Conservation (phyloP, 192 early-diverging fungal species). For the Piromyces finnis region DNA sequence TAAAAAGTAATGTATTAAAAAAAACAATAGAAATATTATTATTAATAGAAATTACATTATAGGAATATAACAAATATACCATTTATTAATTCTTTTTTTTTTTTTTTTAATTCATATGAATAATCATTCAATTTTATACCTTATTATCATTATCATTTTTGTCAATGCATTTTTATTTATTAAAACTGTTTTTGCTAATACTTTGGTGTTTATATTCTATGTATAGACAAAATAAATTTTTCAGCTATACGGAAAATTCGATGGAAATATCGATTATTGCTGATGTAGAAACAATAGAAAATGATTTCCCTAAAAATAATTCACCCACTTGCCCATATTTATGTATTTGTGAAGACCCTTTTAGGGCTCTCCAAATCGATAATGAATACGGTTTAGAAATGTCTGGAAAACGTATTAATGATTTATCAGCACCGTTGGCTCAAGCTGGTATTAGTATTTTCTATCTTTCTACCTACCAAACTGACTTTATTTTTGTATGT, state of each 20-base stretch:
- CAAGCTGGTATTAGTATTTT: conserved; percentile 49
- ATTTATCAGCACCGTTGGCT: conserved; percentile 30
- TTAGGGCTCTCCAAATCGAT: conserved; percentile 47
- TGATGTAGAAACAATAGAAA: conserved; percentile 24
- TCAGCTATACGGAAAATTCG: conserved; percentile 48
- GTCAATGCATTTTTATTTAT: too few species aligned
- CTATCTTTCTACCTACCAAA: conserved; percentile 57
- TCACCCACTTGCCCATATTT: conserved; percentile 15
- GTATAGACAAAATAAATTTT: conserved; percentile 28
- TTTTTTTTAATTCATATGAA: too few species aligned
- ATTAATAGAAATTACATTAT: too few species aligned
- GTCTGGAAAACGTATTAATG: conserved; percentile 39
- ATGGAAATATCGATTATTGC: conserved; percentile 48
- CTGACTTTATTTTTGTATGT: conserved; percentile 51
- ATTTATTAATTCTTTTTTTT: too few species aligned
- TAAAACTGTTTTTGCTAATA: too few species aligned
- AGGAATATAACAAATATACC: too few species aligned
- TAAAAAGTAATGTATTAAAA: conserved; percentile 20
- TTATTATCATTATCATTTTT: too few species aligned
- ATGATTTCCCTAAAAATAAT: conserved; percentile 20
- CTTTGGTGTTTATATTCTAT: too few species aligned
- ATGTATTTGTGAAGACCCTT: conserved; percentile 29
- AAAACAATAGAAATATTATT: too few species aligned
- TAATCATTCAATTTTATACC: too few species aligned
- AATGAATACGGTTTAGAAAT: conserved; percentile 32